These are phyloP conservation scores for Heliamphora pulchella DNA, from an alignment of 179 eudicot genomes.

Conservation along the genomic window DNA sequence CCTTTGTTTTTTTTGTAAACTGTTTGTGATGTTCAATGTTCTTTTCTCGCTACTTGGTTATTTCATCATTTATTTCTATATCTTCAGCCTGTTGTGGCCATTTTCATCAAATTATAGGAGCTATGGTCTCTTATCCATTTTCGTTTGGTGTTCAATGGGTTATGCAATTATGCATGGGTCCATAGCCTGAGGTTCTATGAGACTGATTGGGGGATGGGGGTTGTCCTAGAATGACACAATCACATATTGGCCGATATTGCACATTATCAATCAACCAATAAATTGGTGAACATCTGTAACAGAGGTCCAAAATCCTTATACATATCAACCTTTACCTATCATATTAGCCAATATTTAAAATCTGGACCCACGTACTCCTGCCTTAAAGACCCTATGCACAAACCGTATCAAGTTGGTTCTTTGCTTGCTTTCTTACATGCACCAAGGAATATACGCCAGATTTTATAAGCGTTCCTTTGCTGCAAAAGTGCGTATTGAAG, in stretches of 20 bases:
- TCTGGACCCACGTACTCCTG: too few species aligned
- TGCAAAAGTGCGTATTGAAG: not conserved
- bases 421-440: not conserved
- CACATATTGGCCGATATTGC: not conserved
- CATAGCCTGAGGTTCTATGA: not conserved
- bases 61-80: not conserved
- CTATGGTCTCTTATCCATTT: not conserved
- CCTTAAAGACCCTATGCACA: not conserved
- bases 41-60: not conserved
- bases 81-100: not conserved
- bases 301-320: too few species aligned
- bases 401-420: not conserved
- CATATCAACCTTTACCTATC: too few species aligned
- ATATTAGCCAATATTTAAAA: too few species aligned
- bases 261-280: too few species aligned
- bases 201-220: not conserved
- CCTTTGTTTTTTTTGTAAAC: not conserved
- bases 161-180: not conserved
- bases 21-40: not conserved
- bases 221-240: not conserved
- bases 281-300: too few species aligned
- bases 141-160: not conserved
- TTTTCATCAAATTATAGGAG: slow-evolving; percentile 1
- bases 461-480: not conserved
- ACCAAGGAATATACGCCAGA: not conserved